Base-by-base conservation (phyloP, 768 basidiomycete species). In the Trametes cubensis region DNA sequence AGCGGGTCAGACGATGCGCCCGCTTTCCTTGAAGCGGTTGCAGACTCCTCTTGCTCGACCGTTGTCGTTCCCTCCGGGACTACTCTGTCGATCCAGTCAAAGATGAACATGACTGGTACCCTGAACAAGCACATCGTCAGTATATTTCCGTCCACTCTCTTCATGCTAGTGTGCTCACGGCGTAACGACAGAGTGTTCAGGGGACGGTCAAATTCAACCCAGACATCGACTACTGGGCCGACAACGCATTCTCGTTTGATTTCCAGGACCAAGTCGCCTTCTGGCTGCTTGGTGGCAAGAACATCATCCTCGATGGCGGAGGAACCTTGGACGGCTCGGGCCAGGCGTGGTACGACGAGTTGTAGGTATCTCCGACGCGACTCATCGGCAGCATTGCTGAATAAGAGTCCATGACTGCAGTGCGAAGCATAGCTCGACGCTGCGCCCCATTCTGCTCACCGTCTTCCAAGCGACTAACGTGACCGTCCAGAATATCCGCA, bases 251-350 rank as follows among this genome's bases (percentile, higher is more conserved):
- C 68, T 76, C 75, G 55, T 80, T 84, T 57, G 72, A 79, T 17
- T 85, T 83, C 73, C 83, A 84, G 67, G 80, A 77, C 0, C 81
- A 83, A 65, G 70, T 80, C 25, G 79, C 82, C 5, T 83, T 83
- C 67, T 87, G 83, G 84, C 72, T 83, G 4, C 69, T 85, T 3
- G 83, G 83, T 28, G 83, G 83, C 6, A 71, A 75, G 30, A 80
- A 83, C 60, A 75, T 83, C 42, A 34, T 73, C 8, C 67, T 84
- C 21, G 79, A 81, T 57, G 86, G 87, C 7, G 85, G 86, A 39
- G 87, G 87, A 13, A 85, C 84, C 2, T 76, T 89, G 18, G 85
- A 87, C 68, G 87, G 86, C 18, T 79, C 81, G 34, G 87, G 87
- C 13, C 86, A 88, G 74, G 73, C 78, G 5, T 85, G 84, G 84